Conservation (phyloP, 768 basidiomycete genomes). For the Hydnum rufescens region DNA sequence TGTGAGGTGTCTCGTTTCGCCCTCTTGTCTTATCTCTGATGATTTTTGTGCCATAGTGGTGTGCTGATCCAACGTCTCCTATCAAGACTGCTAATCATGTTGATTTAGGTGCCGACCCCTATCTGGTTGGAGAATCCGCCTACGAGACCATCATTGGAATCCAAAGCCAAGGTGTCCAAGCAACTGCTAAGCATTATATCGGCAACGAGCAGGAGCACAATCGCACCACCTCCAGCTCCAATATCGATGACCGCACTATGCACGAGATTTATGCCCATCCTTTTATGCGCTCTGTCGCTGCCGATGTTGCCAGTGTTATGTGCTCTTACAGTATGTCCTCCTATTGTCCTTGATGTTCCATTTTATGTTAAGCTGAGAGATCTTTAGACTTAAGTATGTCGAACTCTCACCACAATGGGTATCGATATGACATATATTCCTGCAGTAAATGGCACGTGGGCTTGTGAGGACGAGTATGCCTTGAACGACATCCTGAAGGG, state of each 20-base stretch:
- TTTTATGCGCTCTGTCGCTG: slow-evolving; percentile 28
- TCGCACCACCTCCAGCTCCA: slow-evolving; percentile 24
- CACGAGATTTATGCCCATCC: slow-evolving; percentile 15
- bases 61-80: background rate
- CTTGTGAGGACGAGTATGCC: slow-evolving; percentile 53
- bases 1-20: slow-evolving; percentile 3
- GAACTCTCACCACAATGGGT: slow-evolving; percentile 50
- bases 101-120: slow-evolving; percentile 56
- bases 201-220: slow-evolving; percentile 28
- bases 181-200: slow-evolving; percentile 64
- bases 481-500: slow-evolving; percentile 58
- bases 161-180: slow-evolving; percentile 59
- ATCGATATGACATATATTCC: slow-evolving; percentile 27
- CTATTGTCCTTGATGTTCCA: background rate
- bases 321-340: slow-evolving; percentile 49
- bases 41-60: slow-evolving; percentile 20
- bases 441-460: slow-evolving; percentile 36
- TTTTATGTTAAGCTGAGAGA: slow-evolving; percentile 18
- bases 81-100: background rate
- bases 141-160: slow-evolving; percentile 67
- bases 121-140: slow-evolving; percentile 51
- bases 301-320: slow-evolving; percentile 55
- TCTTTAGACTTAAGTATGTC: slow-evolving; percentile 48
- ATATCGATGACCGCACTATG: slow-evolving; percentile 44
- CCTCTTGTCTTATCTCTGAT: slow-evolving; percentile 1